Evolutionary conservation across 306 rosid species (phyloP).

Genomic region (Psophocarpus tetragonolobus): DNA sequence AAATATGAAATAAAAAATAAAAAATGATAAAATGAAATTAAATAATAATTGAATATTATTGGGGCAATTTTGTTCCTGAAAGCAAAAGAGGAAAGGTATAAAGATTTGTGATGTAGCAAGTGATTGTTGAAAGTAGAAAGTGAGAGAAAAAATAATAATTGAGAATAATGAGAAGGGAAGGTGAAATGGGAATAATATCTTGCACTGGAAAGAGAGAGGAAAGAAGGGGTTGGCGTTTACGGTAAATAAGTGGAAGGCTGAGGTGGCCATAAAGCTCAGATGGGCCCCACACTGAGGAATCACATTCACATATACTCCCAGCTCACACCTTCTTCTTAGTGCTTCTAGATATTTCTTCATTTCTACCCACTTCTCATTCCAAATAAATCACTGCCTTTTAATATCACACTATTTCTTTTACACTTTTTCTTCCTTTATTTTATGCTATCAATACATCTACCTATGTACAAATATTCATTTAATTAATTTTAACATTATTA

Average conservation of each 20-base stretch:
- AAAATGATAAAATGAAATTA: background rate
- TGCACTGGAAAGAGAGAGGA: background rate
- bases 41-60: background rate
- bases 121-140: background rate
- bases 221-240: constrained; percentile 6
- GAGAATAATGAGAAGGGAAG: background rate
- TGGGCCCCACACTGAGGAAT: constrained; percentile 40
- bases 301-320: background rate
- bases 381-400: too few species aligned
- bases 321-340: constrained; percentile 12
- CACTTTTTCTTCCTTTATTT: too few species aligned
- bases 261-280: constrained; percentile 59
- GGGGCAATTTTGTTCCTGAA: background rate
- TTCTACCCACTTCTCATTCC: too few species aligned
- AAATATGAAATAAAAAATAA: too few species aligned
- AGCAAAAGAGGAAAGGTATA: background rate
- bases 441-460: too few species aligned
- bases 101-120: background rate
- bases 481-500: too few species aligned
- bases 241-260: constrained; percentile 33
- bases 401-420: too few species aligned
- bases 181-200: background rate
- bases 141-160: background rate
- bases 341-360: constrained; percentile 6
- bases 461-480: too few species aligned